Base-by-base conservation (phyloP, 345 rosid genomes). In the Pugionium dolabratum region DNA sequence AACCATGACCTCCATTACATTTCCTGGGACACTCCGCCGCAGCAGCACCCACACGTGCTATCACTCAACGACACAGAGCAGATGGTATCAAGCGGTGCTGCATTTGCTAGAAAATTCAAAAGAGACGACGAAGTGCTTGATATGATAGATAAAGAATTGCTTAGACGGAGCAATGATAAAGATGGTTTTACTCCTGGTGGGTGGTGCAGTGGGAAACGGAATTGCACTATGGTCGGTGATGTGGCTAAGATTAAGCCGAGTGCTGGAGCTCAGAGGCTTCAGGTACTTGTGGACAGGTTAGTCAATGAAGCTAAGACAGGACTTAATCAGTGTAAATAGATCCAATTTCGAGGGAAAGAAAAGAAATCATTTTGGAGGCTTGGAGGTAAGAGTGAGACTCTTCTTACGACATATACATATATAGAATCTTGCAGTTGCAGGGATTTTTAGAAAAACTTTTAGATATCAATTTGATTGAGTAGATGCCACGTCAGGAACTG, bases 1-100 rank as follows among this genome's bases (percentile, higher is more conserved):
- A 91, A 91, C 75, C 99, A 95, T 67, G 99, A 95, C 62, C 72
- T 95, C 76, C 97, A 95, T 72, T 95, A 78, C 80, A 91, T 95
- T 66, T 77, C 97, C 30, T 95, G 99, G 99, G 98, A 95, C 83
- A 77, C 2, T 40, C 98, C 99, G 1, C 99, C 99, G 0, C 79
- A 55, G 75, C 99, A 95, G 81, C 99, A 91, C 37, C 99, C 99
- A 0, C 97, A 81, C 66, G 76, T 74, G 7, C 84, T 95, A 66
- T 64, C 88, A n/a, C 71, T 89, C n/a, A 95, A 91, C 36, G 96
- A 95, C 65, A 72, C 85, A 0, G 54, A 28, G 43, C 71, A 75
- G 53, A 90, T 95, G 91, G 77, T 87, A 31, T 56, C 80, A 0
- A 95, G 99, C 30, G 91, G 85, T 54, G 90, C 94, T 57, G 91